phyloP scores from a whole-genome alignment of 2,329 filamentous ascomycete genomes.

The Hymenoscyphus scutula region DNA sequence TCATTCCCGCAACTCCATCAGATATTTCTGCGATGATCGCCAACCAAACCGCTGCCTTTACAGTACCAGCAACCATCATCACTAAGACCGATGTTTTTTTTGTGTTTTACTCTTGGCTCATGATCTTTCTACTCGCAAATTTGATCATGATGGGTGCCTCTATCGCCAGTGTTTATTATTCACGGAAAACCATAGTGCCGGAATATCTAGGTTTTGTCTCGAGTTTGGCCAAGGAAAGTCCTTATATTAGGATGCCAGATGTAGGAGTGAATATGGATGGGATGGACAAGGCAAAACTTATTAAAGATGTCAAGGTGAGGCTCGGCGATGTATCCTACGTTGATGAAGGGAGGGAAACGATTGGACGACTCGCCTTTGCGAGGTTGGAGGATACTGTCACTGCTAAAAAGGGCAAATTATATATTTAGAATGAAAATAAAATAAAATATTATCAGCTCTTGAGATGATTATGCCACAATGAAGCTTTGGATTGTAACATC shows the following conservation, averaged over 20 bases:
- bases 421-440: slow-evolving; percentile 16
- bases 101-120: slow-evolving; percentile 24
- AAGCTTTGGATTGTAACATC: too few relatives aligned
- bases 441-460: too few relatives aligned
- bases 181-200: slow-evolving; percentile 22
- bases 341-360: slow-evolving; percentile 12
- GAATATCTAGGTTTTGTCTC: slow-evolving; percentile 28
- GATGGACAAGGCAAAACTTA: slow-evolving; percentile 28
- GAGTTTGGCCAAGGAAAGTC: slow-evolving; percentile 27
- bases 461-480: too few relatives aligned
- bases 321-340: slow-evolving; percentile 24
- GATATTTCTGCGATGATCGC: slow-evolving; percentile 24
- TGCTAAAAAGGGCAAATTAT: slow-evolving; percentile 22
- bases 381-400: slow-evolving; percentile 25
- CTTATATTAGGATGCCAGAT: slow-evolving; percentile 29
- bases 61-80: slow-evolving; percentile 19
- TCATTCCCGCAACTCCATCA: slow-evolving; percentile 17
- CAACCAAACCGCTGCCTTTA: slow-evolving; percentile 27
- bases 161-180: slow-evolving; percentile 21
- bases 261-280: slow-evolving; percentile 30
- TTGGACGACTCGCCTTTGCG: slow-evolving; percentile 26
- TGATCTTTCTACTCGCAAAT: slow-evolving; percentile 22
- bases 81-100: slow-evolving; percentile 21
- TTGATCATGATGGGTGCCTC: slow-evolving; percentile 25
- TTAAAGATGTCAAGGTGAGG: slow-evolving; percentile 28